These are phyloP conservation scores for Polygonum maritimum DNA, from an alignment of 148 eudicot genomes.

Conservation along the genomic window DNA sequence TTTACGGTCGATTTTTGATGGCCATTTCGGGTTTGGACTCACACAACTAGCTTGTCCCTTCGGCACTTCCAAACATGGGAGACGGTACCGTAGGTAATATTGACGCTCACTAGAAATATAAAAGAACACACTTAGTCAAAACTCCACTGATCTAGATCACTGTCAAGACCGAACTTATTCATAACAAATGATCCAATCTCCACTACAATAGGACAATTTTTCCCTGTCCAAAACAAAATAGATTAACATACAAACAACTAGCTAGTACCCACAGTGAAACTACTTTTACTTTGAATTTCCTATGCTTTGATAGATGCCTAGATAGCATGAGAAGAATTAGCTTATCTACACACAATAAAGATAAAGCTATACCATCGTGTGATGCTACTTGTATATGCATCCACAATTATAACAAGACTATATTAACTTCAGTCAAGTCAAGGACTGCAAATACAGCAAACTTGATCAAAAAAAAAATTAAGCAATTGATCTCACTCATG, in stretches of 20 bases:
- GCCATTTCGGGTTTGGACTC: too few species aligned
- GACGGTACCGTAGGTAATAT: too few species aligned
- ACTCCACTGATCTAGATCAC: slow-evolving; percentile 44
- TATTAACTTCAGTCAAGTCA: neutral
- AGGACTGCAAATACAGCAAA: neutral
- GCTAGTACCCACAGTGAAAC: neutral
- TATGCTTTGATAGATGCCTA: neutral
- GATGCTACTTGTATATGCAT: neutral
- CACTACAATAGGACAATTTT: slow-evolving; percentile 55
- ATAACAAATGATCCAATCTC: slow-evolving; percentile 78
- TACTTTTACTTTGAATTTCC: neutral
- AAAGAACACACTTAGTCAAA: too few species aligned
- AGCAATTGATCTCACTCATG: too few species aligned
- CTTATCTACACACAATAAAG: neutral
- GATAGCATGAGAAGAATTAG: neutral
- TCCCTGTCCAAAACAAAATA: slow-evolving; percentile 37
- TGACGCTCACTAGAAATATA: too few species aligned
- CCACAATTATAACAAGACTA: neutral
- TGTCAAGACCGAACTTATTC: slow-evolving; percentile 65
- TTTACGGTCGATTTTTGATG: too few species aligned
- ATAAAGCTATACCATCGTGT: neutral
- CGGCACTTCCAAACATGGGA: too few species aligned
- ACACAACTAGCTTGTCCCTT: too few species aligned
- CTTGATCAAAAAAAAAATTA: neutral
- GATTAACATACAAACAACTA: neutral